Conservation (phyloP, 495 filamentous ascomycete species). For the Penicillium angulare region DNA sequence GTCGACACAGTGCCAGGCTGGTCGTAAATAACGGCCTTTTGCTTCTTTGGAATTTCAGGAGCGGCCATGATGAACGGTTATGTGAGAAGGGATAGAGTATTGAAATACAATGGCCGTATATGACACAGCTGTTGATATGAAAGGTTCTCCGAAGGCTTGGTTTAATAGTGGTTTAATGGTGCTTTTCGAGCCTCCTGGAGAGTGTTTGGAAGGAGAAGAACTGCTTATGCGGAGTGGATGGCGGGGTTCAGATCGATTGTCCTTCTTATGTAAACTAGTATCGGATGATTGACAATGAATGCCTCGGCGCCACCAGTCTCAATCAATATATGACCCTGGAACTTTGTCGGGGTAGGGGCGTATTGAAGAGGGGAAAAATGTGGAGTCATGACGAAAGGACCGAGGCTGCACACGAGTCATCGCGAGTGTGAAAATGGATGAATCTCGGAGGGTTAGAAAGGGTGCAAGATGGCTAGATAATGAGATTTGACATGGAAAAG, state of each 20-base stretch:
- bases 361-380: background rate
- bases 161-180: no score
- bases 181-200: background rate
- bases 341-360: background rate
- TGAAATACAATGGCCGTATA: no score
- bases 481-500: no score
- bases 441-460: no score
- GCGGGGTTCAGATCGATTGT: background rate
- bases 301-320: background rate
- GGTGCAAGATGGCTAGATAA: no score
- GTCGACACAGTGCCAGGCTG: slow-evolving; percentile 68
- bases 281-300: background rate
- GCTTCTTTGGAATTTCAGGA: slow-evolving; percentile 54
- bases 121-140: no score
- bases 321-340: background rate
- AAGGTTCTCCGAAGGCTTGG: no score
- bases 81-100: background rate
- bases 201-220: background rate
- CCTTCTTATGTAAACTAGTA: background rate
- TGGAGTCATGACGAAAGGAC: background rate
- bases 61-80: slow-evolving; percentile 20
- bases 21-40: slow-evolving; percentile 70
- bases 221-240: background rate
- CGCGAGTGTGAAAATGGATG: no score
- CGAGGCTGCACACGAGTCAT: background rate